phyloP scores from a whole-genome alignment of 1,284 basidiomycete species.

The Phenoliferia sp. region DNA sequence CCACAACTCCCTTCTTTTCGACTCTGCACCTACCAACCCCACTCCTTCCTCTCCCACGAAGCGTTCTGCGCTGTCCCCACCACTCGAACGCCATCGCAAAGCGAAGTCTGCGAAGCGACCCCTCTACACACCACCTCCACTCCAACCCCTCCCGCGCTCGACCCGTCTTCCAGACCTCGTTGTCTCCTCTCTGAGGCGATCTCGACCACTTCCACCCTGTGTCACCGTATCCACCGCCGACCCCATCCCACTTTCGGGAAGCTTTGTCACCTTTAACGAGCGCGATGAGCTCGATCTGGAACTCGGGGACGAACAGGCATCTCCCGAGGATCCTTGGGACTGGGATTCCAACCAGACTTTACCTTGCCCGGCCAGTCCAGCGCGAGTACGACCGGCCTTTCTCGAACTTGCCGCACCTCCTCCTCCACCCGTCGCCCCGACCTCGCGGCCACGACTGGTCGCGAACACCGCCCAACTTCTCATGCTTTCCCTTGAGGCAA shows the following conservation, averaged over 20 bases:
- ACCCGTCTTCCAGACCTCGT: background rate
- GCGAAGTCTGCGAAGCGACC: background rate
- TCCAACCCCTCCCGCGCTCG: background rate
- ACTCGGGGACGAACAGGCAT: background rate
- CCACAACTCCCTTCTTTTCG: background rate
- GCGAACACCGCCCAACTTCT: slow-evolving; percentile 32
- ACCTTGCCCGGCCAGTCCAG: background rate
- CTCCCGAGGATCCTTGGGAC: background rate
- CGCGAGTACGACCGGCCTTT: background rate
- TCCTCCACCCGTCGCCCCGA: too few relatives aligned
- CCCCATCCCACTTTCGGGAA: background rate
- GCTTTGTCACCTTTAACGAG: background rate
- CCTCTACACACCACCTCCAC: background rate
- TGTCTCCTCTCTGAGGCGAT: background rate
- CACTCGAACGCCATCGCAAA: background rate
- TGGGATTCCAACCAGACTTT: background rate
- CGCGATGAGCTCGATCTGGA: background rate
- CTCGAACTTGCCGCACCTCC: background rate
- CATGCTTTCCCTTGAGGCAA: slow-evolving; percentile 32
- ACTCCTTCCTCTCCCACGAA: background rate
- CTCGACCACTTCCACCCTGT: background rate
- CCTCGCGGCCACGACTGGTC: slow-evolving; percentile 23
- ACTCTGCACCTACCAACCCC: background rate
- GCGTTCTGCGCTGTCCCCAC: background rate
- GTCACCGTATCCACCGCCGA: background rate